A percentile compares a stretch with the other conserved stretches of the same genome.
Evolutionary conservation across 139 green algal genomes (phyloP).

Genomic region (Edaphochlamys debaryana): DNA sequence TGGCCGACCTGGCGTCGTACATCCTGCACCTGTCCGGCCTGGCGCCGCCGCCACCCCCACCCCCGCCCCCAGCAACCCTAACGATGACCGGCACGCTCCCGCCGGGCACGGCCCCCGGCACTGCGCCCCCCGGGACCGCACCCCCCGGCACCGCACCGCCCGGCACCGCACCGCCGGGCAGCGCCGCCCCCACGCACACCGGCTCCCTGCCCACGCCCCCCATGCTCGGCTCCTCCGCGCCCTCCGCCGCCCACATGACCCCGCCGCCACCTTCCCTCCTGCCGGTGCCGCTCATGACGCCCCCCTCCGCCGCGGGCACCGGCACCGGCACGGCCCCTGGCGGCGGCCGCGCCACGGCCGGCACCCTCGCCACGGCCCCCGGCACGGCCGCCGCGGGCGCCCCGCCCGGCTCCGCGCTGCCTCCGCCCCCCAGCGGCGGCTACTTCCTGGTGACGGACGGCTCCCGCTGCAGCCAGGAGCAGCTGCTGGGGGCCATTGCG

Average conservation of each 20-base stretch:
- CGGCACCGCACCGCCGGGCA: too few relatives aligned
- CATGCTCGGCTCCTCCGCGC: too few relatives aligned
- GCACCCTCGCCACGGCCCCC: background rate
- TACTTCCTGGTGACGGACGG: conserved; percentile 38
- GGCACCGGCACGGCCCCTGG: too few relatives aligned
- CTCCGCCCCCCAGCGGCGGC: background rate
- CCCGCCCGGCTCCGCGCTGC: background rate
- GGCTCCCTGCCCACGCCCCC: too few relatives aligned
- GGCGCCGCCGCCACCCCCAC: background rate
- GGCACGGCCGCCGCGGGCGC: background rate
- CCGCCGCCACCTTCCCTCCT: too few relatives aligned
- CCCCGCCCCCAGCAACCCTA: background rate
- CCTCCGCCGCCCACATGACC: too few relatives aligned
- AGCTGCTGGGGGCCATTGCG: conserved; percentile 43
- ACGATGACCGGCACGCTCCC: background rate
- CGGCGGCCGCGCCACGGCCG: background rate
- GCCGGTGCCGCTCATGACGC: background rate
- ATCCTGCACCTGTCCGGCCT: conserved; percentile 33
- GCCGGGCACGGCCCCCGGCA: background rate
- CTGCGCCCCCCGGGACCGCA: conserved; percentile 4
- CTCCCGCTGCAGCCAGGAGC: conserved; percentile 16
- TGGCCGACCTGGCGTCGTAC: conserved; percentile 57
- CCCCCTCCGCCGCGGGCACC: too few relatives aligned
- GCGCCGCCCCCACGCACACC: too few relatives aligned
- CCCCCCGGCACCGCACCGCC: background rate